phyloP scores from a whole-genome alignment of 192 early-diverging fungal species.

The Backusella tarrabulga region DNA sequence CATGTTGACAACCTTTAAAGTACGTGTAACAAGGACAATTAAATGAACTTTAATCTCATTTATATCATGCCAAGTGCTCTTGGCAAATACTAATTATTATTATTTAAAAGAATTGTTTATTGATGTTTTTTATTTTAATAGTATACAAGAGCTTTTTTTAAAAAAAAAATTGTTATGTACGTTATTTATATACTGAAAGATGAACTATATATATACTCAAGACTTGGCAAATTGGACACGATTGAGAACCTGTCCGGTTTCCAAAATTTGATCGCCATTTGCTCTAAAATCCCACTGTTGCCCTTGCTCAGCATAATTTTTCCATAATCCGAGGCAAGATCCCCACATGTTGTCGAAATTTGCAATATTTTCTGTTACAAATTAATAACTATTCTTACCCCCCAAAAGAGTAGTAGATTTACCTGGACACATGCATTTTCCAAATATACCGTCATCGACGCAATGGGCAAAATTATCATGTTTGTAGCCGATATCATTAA shows the following conservation, averaged over 20 bases:
- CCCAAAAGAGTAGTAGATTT: not conserved
- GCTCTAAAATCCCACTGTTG: constrained; percentile 17
- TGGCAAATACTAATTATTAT: not conserved
- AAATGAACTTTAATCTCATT: not conserved
- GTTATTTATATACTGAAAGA: not conserved
- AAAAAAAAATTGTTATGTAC: not conserved
- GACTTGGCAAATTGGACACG: not conserved
- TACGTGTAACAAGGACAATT: not conserved
- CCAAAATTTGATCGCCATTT: constrained; percentile 18
- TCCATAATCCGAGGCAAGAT: constrained; percentile 25
- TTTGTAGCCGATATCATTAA: constrained; percentile 67
- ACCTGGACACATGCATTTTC: constrained; percentile 30
- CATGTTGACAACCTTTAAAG: not conserved
- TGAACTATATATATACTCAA: not conserved
- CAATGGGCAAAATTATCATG: constrained; percentile 61
- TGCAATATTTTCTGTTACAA: constrained; percentile 7
- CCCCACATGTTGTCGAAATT: constrained; percentile 31
- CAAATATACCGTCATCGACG: constrained; percentile 43
- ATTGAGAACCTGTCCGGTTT: not conserved
- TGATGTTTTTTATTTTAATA: not conserved
- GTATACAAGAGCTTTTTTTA: not conserved
- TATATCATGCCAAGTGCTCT: not conserved
- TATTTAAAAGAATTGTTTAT: not conserved
- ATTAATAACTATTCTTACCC: too few relatives aligned
- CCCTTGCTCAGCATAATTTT: constrained; percentile 13